Percentiles rank a stretch among this genome's conserved stretches.
phyloP scores from a whole-genome alignment of 2,329 filamentous ascomycete genomes.

The Proliferodiscus dingleyae region DNA sequence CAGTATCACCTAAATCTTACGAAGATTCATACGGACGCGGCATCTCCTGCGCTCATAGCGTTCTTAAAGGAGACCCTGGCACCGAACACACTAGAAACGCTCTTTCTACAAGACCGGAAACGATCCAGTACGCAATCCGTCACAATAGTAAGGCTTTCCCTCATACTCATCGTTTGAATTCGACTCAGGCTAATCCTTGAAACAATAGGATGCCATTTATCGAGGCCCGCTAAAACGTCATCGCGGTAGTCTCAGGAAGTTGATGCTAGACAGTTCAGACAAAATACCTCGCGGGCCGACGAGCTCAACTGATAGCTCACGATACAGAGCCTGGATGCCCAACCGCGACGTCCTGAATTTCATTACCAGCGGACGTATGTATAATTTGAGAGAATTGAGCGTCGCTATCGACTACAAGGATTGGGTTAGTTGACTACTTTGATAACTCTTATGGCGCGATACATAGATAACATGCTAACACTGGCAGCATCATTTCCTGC shows the following conservation, averaged over 20 bases:
- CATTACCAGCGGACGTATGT: slow-evolving; percentile 73
- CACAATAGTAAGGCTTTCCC: slow-evolving; percentile 40
- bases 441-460: background rate
- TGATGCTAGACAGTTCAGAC: slow-evolving; percentile 68
- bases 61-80: slow-evolving; percentile 75
- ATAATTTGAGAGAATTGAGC: slow-evolving; percentile 63
- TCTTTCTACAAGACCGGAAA: slow-evolving; percentile 68
- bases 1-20: slow-evolving; percentile 65
- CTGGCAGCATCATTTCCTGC: slow-evolving; percentile 69
- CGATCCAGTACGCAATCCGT: slow-evolving; percentile 49
- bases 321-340: slow-evolving; percentile 68
- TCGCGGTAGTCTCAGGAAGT: slow-evolving; percentile 62
- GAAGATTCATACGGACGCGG: slow-evolving; percentile 69
- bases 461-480: slow-evolving; percentile 10
- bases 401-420: slow-evolving; percentile 69
- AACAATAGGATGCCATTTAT: slow-evolving; percentile 57
- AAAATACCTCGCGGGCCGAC: slow-evolving; percentile 38
- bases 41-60: slow-evolving; percentile 62
- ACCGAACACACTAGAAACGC: slow-evolving; percentile 72
- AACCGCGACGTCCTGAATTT: slow-evolving; percentile 65
- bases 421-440: slow-evolving; percentile 55
- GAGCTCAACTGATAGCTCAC: slow-evolving; percentile 35
- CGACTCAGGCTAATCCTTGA: slow-evolving; percentile 6
- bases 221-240: slow-evolving; percentile 66
- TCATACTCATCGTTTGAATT: background rate